Evolutionary conservation across 2,329 filamentous ascomycete genomes (phyloP), one percentile per base, ranked within the genome.

Genomic region (Cladophialophora psammophila): DNA sequence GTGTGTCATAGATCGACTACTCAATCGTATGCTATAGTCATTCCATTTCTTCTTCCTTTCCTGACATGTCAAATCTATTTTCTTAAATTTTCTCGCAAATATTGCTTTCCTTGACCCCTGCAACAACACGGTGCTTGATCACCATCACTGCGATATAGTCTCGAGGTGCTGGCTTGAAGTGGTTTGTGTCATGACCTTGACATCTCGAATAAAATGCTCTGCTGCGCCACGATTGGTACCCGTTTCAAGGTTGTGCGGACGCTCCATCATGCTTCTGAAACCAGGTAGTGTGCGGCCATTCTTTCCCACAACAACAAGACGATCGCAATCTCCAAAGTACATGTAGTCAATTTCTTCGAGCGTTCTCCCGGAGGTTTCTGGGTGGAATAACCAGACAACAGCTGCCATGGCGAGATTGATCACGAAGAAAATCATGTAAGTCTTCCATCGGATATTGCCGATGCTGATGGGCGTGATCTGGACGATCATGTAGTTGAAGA

Each of bases 361-460:
- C 18, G 66, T 63, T n/a, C 61, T n/a, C 13, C 66, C 66, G 32
- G 50, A 59, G 5, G 61, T 61, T 56, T 68, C 66, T n/a, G 66
- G 66, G 26, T 65, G 66, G 63, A 63, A 68, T n/a, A 68, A 59
- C 53, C 57, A 65, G 42, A 66, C 55, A 13, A 66, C 34, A 20
- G 63, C 42, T 9, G 50, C 48, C 13, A 55, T 32, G 36, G 18
- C 26, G 18, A 59, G 72, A 59, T 80, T 81, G 54, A 81, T 71
- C 54, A 76, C 76, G 3, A 79, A 80, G 63, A 81, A 82, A 56
- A 82, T 76, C 62, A 82, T 78, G 60, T 81, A 82, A 18, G 78
- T 78, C 13, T 69, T 70, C 52, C 81, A 87, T 9, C 80, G 81
- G 65, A 88, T 86, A 2, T 65, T 76, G 72, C 72, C 69, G 60